Evolutionary conservation across 2,329 filamentous ascomycete genomes (phyloP), one percentile per base, ranked within the genome.

Genomic region (Leptographium lundbergii): DNA sequence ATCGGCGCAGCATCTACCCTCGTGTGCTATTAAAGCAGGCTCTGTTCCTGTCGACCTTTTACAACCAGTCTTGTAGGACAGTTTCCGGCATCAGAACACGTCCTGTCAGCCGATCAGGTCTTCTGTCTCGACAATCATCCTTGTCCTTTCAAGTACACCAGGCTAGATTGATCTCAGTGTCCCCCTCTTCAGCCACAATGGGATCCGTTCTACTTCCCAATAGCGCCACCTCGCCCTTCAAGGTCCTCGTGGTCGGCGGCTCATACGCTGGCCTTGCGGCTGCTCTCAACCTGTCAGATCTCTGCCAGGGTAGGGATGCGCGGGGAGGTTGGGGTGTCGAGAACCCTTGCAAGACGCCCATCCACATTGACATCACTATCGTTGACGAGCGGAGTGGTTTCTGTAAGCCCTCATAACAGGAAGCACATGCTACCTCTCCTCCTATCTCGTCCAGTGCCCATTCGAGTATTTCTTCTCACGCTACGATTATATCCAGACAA

Each of bases 331-430:
- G 61, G 56, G 66, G 64, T 53, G 63, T 61, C 56, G 59, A 65
- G 45, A 54, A 57, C 39, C 11, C 48, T 6, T 50, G 36, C 55
- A 19, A 22, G 45, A 60, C 61, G 61, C 58, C 59, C 61, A 74
- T 86, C 52, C 76, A 81, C 1, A 71, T 89, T 17, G 79, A 89
- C 45, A 84, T 91, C 56, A 90, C 86, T 25, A 78, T 91, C 25
- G 82, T 89, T 27, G 87, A 91, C 66, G 86, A 91, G 70, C 76
- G 86, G n/a, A 88, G 91, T 74, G 88, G 88, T n/a, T 91, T 84
- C 69, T 91, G 87, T 91, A 75, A 65, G 85, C 48, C 7, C 5
- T 19, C 17, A 19, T n/a, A 19, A 19, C 3, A 45, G 42, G 19
- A 19, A n/a, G 17, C 42, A 14, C 19, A 4, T 27, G 4, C 42